Evolutionary conservation across 257 asterid genomes (phyloP), one percentile per base, ranked within the genome.

Genomic region (Ophiorrhiza pumila): DNA sequence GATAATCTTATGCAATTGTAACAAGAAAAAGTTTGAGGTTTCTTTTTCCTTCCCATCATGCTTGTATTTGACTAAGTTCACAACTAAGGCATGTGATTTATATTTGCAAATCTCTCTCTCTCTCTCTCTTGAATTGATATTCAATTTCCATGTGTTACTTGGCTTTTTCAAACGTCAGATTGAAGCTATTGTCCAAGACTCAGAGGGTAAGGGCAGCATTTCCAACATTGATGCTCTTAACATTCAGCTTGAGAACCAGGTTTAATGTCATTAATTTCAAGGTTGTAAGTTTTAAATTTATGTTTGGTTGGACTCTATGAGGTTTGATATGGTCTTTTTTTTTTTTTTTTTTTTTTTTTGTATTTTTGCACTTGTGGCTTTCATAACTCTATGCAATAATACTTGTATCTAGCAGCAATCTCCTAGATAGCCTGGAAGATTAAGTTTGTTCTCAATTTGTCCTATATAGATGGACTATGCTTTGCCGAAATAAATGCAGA

Each of bases 101-200:
- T 18, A 20, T 18, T 61, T 2, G n/a, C 5, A 11, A 59, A 31
- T 2, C 43, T 37, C 34, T 62, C 10, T 59, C n/a, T 15, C 22
- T 23, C 4, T 1, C 9, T 12, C 35, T 11, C n/a, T 1, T 3
- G 5, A n/a, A 20, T 35, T 39, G 8, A 18, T 63, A 0, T 63
- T 35, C 20, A 12, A 20, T 63, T 22, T 63, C n/a, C 12, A 5
- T 18, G 60, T 68, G n/a, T 27, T 32, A 14, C 0, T 46, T 67
- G 72, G 72, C 17, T 11, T 39, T n/a, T 5, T 25, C 4, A 32
- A 63, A 72, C 75, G 39, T 74, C 75, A 93, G 97, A 84, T 93
- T 72, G 98, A 93, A 81, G 90, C 97, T 60, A 88, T 91, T 65
- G 81, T 83, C 74, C 96, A 88, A 76, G 96, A 93, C 79, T 80